Base-by-base conservation (phyloP, 2,329 filamentous ascomycete species). In the Tolypocladium pustulatum region DNA sequence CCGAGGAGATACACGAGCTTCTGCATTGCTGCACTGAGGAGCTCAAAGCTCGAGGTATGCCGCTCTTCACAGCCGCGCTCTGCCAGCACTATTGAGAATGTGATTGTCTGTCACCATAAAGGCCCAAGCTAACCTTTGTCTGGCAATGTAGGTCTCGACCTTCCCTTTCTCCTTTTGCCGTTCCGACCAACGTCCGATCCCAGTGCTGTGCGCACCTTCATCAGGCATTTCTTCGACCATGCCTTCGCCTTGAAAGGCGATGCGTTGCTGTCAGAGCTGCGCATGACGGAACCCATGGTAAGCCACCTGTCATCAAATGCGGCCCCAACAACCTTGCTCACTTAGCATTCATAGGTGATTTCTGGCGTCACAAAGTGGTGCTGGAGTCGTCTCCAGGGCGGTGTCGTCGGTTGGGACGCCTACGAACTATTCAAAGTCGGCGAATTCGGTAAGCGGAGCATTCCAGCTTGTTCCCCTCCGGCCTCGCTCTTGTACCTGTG, bases 361-460 rank as follows among this genome's bases (percentile, higher is more conserved):
- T 92, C 91, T 63, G 94, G 92, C 67, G 91, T 97, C 49, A 81
- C 94, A 64, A 99, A 97, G 78, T 99, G 94, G 94, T 97, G 93
- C 73, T 99, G 94, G 94, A 92, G 90, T 71, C 85, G 94, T 75
- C 78, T 99, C 56, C 85, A 88, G 49, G 91, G 91, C 60, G 94
- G 94, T 68, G 86, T 99, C 17, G 92, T 99, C 40, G 91, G 91
- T 59, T 97, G 94, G 94, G 91, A 97, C 68, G 91, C 91, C 49
- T 99, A 99, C 70, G 92, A 97, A 71, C 82, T 96, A 27, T 99
- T 99, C 80, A 91, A 89, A 68, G 87, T 95, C 64, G 94, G 94
- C 70, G 94, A 99, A 76, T 84, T 88, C 78, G 91, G 91, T 95
- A 82, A 55, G 74, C 30, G 17, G 30, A 36, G 49, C 49, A 20